phyloP scores from a whole-genome alignment of 495 filamentous ascomycete species.

The Talaromyces ruber region DNA sequence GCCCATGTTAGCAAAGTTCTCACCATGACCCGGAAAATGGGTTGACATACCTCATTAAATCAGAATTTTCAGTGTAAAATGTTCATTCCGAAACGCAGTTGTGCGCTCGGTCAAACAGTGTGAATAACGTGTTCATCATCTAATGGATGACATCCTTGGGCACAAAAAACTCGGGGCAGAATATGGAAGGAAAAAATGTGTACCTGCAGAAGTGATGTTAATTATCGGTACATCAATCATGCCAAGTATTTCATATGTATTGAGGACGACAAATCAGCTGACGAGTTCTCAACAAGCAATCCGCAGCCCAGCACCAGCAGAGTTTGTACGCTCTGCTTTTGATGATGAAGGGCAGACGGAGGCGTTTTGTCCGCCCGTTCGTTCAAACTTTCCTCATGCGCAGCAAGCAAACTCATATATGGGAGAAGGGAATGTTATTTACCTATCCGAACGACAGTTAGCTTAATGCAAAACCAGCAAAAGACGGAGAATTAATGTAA shows the following conservation, averaged over 20 bases:
- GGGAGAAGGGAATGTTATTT: conserved; percentile 32
- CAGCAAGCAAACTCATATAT: conserved; percentile 10
- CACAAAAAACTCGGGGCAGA: conserved; percentile 4
- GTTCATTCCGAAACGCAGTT: conserved; percentile 64
- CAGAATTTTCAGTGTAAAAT: conserved; percentile 81
- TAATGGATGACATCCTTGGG: conserved; percentile 23
- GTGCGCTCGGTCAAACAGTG: conserved; percentile 84
- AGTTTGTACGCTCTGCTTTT: conserved; percentile 82
- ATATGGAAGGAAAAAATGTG: conserved; percentile 14
- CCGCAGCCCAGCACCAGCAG: conserved; percentile 57
- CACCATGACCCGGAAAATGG: background rate
- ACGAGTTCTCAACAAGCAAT: conserved; percentile 97
- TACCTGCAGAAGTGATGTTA: conserved; percentile 9
- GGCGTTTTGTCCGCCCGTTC: conserved; percentile 97
- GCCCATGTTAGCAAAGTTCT: conserved; percentile 31
- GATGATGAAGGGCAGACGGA: conserved; percentile 53
- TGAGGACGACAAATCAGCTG: conserved; percentile 61
- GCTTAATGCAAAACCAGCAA: conserved; percentile 18
- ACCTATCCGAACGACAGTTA: conserved; percentile 41
- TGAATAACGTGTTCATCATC: conserved; percentile 86
- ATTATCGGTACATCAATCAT: conserved; percentile 8
- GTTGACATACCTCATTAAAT: conserved; percentile 87
- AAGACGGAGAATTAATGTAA: conserved; percentile 5
- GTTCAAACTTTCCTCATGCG: conserved; percentile 86
- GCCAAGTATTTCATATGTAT: conserved; percentile 1